Evolutionary conservation across 805 yeast species (phyloP).

Genomic region (Saturnispora serradocipensis): DNA sequence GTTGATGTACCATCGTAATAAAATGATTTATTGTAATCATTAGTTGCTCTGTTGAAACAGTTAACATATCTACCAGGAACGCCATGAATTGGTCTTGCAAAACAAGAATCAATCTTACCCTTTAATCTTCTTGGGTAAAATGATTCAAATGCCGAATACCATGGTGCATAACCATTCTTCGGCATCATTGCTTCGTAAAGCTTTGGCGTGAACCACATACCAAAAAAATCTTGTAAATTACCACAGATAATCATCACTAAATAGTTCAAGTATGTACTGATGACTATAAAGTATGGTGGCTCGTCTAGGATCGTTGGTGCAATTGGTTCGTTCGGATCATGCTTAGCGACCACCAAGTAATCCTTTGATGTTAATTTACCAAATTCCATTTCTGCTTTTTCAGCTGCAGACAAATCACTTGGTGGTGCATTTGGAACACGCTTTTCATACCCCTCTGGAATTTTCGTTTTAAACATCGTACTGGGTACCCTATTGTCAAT

Average conservation of each 20-base stretch:
- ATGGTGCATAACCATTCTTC: slow-evolving; percentile 88
- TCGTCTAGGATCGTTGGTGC: slow-evolving; percentile 65
- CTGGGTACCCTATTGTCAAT: not conserved
- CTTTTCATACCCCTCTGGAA: slow-evolving; percentile 9
- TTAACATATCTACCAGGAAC: slow-evolving; percentile 91
- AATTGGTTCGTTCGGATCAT: slow-evolving; percentile 47
- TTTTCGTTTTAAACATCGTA: not conserved
- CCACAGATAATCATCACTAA: slow-evolving; percentile 81
- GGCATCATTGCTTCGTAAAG: slow-evolving; percentile 60
- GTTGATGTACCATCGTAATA: slow-evolving; percentile 67
- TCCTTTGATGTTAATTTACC: slow-evolving; percentile 62
- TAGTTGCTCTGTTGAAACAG: slow-evolving; percentile 70
- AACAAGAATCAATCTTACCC: slow-evolving; percentile 85
- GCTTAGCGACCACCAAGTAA: slow-evolving; percentile 52
- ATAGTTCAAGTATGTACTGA: slow-evolving; percentile 80
- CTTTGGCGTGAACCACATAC: slow-evolving; percentile 60
- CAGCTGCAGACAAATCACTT: slow-evolving; percentile 22
- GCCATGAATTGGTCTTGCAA: slow-evolving; percentile 92
- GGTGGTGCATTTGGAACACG: slow-evolving; percentile 28
- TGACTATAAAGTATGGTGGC: slow-evolving; percentile 72
- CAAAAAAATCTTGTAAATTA: slow-evolving; percentile 82
- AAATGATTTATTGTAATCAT: slow-evolving; percentile 54
- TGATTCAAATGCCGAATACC: slow-evolving; percentile 88
- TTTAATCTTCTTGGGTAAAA: slow-evolving; percentile 91
- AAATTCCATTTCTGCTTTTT: slow-evolving; percentile 55